Percentiles rank a stretch among this genome's conserved stretches.
phyloP scores from a whole-genome alignment of 1,284 basidiomycete genomes.

The Agroathelia rolfsii region DNA sequence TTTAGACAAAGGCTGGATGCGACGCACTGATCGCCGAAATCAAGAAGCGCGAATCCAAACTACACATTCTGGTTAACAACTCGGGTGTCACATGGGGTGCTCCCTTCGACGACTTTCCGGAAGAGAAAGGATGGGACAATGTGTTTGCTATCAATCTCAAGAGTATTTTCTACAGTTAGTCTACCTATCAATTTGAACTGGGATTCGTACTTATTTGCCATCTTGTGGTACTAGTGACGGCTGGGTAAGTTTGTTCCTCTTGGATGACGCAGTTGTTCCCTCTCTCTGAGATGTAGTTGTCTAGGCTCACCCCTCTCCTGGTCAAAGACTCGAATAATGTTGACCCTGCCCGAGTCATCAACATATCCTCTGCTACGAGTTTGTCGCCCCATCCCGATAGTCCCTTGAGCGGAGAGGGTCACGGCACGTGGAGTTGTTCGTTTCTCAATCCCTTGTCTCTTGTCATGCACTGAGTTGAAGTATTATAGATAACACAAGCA shows the following conservation, averaged over 20 bases:
- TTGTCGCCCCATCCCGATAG: constrained; percentile 46
- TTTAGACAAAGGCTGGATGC: constrained; percentile 70
- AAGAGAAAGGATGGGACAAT: constrained; percentile 78
- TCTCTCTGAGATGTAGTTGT: constrained; percentile 5
- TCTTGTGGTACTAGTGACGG: constrained; percentile 39
- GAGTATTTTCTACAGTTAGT: constrained; percentile 68
- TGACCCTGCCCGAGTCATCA: constrained; percentile 71
- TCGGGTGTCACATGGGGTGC: constrained; percentile 77
- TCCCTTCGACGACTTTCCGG: constrained; percentile 63
- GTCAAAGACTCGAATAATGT: constrained; percentile 53
- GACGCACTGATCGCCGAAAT: constrained; percentile 63
- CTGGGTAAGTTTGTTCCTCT: constrained; percentile 41
- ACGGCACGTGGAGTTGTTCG: constrained; percentile 78
- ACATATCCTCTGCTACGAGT: constrained; percentile 71
- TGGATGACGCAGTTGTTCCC: neutral
- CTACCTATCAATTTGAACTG: neutral
- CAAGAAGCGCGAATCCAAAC: constrained; percentile 55
- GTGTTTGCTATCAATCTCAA: constrained; percentile 75
- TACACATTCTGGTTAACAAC: constrained; percentile 78
- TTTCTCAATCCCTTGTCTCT: constrained; percentile 11
- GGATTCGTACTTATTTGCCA: neutral
- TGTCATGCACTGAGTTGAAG: neutral
- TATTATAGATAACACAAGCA: constrained; percentile 62
- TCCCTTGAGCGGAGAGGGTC: constrained; percentile 41
- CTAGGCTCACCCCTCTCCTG: constrained; percentile 52